phyloP scores from a whole-genome alignment of 2,329 filamentous ascomycete genomes.

The Verruconis gallopava region DNA sequence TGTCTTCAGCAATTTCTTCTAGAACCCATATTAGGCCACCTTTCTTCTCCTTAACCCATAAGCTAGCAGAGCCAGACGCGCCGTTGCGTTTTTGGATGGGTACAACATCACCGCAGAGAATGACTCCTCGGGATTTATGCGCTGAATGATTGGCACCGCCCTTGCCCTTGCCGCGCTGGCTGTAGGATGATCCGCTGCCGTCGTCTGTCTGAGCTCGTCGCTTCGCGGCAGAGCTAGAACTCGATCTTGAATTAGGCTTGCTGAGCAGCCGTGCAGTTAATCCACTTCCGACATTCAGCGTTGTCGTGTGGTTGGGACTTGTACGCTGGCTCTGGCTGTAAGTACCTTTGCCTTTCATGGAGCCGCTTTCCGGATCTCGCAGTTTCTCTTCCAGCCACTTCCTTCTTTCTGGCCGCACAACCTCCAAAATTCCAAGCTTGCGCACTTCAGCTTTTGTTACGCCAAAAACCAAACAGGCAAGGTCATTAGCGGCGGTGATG shows the following conservation, averaged over 20 bases:
- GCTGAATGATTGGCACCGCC: slow-evolving; percentile 52
- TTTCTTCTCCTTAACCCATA: slow-evolving; percentile 98
- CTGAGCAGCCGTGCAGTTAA: slow-evolving; percentile 80
- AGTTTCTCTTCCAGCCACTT: slow-evolving; percentile 85
- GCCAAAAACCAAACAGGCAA: slow-evolving; percentile 97
- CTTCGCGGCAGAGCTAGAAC: slow-evolving; percentile 34
- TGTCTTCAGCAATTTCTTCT: slow-evolving; percentile 93
- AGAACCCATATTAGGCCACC: slow-evolving; percentile 93
- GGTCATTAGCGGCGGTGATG: slow-evolving; percentile 87
- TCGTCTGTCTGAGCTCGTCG: slow-evolving; percentile 54
- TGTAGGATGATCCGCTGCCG: slow-evolving; percentile 37
- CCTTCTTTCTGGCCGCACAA: slow-evolving; percentile 79
- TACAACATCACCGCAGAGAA: slow-evolving; percentile 94
- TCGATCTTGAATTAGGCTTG: slow-evolving; percentile 55
- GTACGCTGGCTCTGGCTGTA: slow-evolving; percentile 22
- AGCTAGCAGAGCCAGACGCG: slow-evolving; percentile 75
- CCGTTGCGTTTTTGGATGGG: slow-evolving; percentile 95
- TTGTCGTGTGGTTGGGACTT: slow-evolving; percentile 24
- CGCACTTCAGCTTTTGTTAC: slow-evolving; percentile 91
- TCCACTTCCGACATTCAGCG: slow-evolving; percentile 58
- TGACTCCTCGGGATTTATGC: slow-evolving; percentile 71
- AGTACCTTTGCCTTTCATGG: slow-evolving; percentile 15
- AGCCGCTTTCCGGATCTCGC: slow-evolving; percentile 44
- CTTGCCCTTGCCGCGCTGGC: slow-evolving; percentile 36
- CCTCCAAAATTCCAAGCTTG: slow-evolving; percentile 87